phyloP scores from a whole-genome alignment of 2,329 filamentous ascomycete genomes.

The Aspergillus calidoustus region DNA sequence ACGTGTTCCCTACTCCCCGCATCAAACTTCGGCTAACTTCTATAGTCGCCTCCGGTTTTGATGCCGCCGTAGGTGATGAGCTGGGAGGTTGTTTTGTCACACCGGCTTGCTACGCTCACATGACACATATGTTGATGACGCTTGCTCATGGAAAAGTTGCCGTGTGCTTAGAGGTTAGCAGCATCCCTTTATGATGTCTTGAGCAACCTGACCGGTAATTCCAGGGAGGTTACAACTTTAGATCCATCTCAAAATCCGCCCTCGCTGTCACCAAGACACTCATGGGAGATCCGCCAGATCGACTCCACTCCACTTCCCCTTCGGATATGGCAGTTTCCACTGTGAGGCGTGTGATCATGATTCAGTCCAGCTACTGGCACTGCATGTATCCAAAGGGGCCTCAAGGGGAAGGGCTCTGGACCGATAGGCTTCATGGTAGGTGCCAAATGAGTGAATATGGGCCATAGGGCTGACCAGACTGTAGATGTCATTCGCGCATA shows the following conservation, averaged over 20 bases:
- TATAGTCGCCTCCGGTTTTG: conserved; percentile 86
- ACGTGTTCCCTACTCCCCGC: conserved; percentile 23
- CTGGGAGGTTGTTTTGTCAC: conserved; percentile 92
- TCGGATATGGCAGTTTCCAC: conserved; percentile 59
- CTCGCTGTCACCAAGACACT: conserved; percentile 88
- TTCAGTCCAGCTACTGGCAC: conserved; percentile 77
- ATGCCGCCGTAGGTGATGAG: conserved; percentile 91
- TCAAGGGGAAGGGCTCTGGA: conserved; percentile 33
- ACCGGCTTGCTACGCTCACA: conserved; percentile 90
- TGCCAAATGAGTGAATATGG: background rate
- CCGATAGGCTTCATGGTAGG: conserved; percentile 66
- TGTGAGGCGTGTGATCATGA: conserved; percentile 60
- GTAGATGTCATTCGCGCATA: conserved; percentile 75
- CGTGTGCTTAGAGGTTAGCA: conserved; percentile 76
- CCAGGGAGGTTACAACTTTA: conserved; percentile 86
- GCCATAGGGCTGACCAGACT: conserved; percentile 1
- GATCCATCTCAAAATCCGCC: conserved; percentile 89
- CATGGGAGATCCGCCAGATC: conserved; percentile 89
- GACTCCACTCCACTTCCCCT: conserved; percentile 53
- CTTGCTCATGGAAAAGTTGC: conserved; percentile 86
- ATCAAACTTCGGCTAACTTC: conserved; percentile 20
- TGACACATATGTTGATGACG: conserved; percentile 99
- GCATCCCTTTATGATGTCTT: background rate
- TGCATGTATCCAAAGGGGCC: conserved; percentile 73
- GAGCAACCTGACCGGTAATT: background rate